Conservation (phyloP, 2,329 filamentous ascomycete species). For the Aspergillus caelatus region DNA sequence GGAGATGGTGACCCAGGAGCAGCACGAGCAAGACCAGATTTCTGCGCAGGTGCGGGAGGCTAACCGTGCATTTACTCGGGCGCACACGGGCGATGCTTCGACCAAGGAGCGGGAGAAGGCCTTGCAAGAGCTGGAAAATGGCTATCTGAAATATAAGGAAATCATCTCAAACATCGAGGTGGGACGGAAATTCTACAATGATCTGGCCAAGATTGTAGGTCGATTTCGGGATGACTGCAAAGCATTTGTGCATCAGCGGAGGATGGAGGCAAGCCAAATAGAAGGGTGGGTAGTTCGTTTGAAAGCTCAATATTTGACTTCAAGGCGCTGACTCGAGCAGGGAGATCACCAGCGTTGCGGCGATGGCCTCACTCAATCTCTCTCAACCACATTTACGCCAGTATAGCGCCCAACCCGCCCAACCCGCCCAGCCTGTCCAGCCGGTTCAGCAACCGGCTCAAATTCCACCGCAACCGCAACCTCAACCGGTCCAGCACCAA, state of each 20-base stretch:
- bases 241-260: slow-evolving; percentile 76
- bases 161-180: slow-evolving; percentile 89
- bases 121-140: slow-evolving; percentile 84
- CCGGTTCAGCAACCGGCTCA: background rate
- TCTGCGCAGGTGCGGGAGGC: slow-evolving; percentile 70
- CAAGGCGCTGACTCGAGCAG: slow-evolving; percentile 33
- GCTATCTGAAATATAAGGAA: slow-evolving; percentile 95
- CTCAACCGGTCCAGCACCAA: slow-evolving; percentile 31
- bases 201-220: slow-evolving; percentile 83
- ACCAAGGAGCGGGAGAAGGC: slow-evolving; percentile 79
- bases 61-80: slow-evolving; percentile 76
- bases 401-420: slow-evolving; percentile 22
- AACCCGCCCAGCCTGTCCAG: background rate
- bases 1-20: slow-evolving; percentile 70
- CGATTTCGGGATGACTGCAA: slow-evolving; percentile 80
- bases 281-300: slow-evolving; percentile 64
- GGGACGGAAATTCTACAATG: slow-evolving; percentile 95
- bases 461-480: slow-evolving; percentile 6
- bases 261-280: slow-evolving; percentile 76
- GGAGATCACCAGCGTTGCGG: slow-evolving; percentile 56
- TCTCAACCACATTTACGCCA: slow-evolving; percentile 41
- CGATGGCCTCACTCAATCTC: slow-evolving; percentile 62
- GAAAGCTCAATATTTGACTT: background rate
- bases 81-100: slow-evolving; percentile 67
- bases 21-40: slow-evolving; percentile 73